A percentile compares a stretch with the other conserved stretches of the same genome.
These are phyloP conservation scores for Tolypocladium tundrense DNA, from an alignment of 2,329 filamentous ascomycete genomes.

Conservation along the genomic window DNA sequence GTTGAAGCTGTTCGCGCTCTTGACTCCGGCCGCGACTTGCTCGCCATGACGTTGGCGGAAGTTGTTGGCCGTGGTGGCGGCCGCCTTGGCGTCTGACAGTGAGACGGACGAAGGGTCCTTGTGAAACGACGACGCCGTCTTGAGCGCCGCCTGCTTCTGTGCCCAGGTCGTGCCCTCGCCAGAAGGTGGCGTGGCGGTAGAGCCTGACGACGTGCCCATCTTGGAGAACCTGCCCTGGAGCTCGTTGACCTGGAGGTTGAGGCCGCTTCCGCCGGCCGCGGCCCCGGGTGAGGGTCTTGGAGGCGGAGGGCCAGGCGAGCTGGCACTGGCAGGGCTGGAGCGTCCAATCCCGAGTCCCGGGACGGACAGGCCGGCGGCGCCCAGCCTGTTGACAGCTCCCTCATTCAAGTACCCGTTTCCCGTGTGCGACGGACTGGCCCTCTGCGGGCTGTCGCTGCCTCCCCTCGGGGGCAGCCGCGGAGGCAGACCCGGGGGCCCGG, in stretches of 20 bases:
- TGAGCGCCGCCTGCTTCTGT: conserved; percentile 54
- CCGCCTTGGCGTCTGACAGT: conserved; percentile 44
- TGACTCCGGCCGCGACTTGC: conserved; percentile 51
- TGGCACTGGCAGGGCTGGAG: conserved; percentile 16
- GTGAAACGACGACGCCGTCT: conserved; percentile 48
- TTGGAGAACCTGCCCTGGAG: conserved; percentile 58
- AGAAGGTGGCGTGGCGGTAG: conserved; percentile 14
- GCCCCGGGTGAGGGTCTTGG: conserved; percentile 12
- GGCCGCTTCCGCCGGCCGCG: conserved; percentile 3
- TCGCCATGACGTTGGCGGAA: conserved; percentile 63
- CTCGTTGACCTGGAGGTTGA: conserved; percentile 44
- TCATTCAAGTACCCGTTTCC: conserved; percentile 31
- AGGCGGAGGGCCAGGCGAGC: conserved; percentile 16
- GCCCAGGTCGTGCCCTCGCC: conserved; percentile 49
- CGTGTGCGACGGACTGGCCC: neutral
- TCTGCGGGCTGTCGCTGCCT: neutral
- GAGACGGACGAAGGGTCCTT: conserved; percentile 53
- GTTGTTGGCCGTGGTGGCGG: conserved; percentile 53
- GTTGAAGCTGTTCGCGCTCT: conserved; percentile 45
- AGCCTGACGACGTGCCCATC: conserved; percentile 27
- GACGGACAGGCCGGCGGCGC: conserved; percentile 66
- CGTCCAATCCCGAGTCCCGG: conserved; percentile 64
- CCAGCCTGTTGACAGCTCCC: conserved; percentile 55
- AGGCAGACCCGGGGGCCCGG: conserved; percentile 47
- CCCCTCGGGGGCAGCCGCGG: conserved; percentile 24